phyloP scores from a whole-genome alignment of 1,284 basidiomycete species.

The Sporisorium iseilematis-ciliati region DNA sequence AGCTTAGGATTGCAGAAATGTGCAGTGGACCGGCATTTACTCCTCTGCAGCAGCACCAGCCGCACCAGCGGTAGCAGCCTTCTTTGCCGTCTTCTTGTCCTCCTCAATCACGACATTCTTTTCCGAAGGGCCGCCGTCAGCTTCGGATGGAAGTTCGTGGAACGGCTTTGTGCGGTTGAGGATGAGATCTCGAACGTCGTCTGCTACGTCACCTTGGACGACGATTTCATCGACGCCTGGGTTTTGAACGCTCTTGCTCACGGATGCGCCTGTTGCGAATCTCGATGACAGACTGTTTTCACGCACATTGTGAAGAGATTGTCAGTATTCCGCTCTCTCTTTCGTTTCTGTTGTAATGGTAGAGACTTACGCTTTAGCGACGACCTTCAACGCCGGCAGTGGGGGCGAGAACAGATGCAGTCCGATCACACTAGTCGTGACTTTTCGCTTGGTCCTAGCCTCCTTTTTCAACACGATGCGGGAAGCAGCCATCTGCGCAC shows the following conservation, averaged over 20 bases:
- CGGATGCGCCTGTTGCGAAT: conserved; percentile 68
- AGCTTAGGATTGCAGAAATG: neutral
- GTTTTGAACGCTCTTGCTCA: conserved; percentile 64
- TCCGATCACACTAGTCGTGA: conserved; percentile 64
- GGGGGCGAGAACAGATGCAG: conserved; percentile 67
- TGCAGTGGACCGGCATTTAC: neutral
- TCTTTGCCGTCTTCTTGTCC: conserved; percentile 61
- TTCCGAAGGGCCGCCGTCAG: conserved; percentile 55
- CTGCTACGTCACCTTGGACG: conserved; percentile 68
- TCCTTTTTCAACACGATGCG: conserved; percentile 64
- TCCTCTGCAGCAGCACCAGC: conserved; percentile 24
- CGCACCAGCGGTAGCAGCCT: conserved; percentile 43
- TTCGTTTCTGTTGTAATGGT: too few relatives aligned
- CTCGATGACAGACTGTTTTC: conserved; percentile 56
- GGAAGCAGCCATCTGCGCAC: conserved; percentile 57
- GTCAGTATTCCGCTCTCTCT: neutral
- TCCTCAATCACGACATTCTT: conserved; percentile 67
- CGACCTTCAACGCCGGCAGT: conserved; percentile 64
- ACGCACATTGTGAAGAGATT: neutral
- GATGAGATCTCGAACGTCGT: conserved; percentile 62
- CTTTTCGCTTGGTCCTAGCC: conserved; percentile 67
- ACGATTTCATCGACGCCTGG: conserved; percentile 67
- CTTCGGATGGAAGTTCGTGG: conserved; percentile 61
- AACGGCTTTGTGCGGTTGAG: conserved; percentile 63
- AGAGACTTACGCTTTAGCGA: conserved; percentile 64